phyloP scores from a whole-genome alignment of 2,329 filamentous ascomycete species.

The Diaporthe citrichinensis region DNA sequence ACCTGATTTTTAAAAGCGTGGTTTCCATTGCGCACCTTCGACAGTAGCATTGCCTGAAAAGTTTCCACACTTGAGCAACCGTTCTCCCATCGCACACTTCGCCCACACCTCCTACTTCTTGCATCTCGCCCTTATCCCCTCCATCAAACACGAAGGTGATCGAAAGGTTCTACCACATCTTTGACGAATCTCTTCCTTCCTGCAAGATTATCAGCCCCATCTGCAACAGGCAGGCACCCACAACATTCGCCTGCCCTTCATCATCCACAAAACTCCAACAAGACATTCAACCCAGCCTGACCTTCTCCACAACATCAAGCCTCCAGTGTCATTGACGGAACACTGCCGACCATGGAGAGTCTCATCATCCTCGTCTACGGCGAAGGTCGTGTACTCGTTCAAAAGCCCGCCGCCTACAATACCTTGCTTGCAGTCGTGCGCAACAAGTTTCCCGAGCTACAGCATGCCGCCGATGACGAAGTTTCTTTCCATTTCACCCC shows the following conservation, averaged over 20 bases:
- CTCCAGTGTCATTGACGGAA: background rate
- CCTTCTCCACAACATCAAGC: background rate
- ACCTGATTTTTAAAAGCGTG: no score
- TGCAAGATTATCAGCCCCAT: background rate
- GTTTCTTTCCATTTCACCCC: background rate
- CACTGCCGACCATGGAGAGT: background rate
- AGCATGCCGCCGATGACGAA: fast-evolving
- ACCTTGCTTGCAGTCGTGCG: background rate
- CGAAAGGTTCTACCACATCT: constrained; percentile 12
- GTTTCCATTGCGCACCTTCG: background rate
- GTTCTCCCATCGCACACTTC: constrained; percentile 16
- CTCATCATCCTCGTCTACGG: background rate
- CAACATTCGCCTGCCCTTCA: background rate
- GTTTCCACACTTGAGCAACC: background rate
- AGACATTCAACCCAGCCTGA: background rate
- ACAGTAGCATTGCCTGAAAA: background rate
- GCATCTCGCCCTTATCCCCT: background rate
- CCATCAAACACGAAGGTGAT: constrained; percentile 12
- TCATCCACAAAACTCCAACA: background rate
- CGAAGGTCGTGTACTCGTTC: background rate
- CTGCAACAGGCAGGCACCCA: background rate
- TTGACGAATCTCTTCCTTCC: background rate
- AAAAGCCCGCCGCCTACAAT: background rate
- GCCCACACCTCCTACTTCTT: constrained; percentile 35
- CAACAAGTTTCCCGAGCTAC: background rate